Evolutionary conservation across 495 filamentous ascomycete genomes (phyloP), one percentile per base, ranked within the genome.

Genomic region (Penicillium roqueforti): DNA sequence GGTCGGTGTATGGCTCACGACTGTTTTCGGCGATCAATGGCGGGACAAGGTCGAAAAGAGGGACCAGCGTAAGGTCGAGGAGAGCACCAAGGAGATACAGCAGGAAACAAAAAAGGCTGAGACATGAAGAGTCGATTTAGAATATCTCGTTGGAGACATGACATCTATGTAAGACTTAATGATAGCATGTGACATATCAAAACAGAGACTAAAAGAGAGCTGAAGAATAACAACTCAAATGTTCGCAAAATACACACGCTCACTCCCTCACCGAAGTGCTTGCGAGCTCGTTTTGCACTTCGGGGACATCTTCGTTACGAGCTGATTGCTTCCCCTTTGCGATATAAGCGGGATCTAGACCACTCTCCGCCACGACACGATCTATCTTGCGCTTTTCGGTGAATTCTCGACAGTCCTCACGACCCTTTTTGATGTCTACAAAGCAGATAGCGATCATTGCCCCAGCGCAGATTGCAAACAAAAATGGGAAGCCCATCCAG

Each of bases 11-110:
- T 78, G 71, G 62, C 60, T 71, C 6, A 76, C 76, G 7, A 79
- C 81, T 40, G 53, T 73, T 9, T 79, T 77, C 61, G 85, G 83
- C 4, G 73, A 70, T 54, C 42, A 59, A 5, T 87, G 83, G 84
- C 63, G 82, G 9, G 74, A 80, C 6, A 52, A 45, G 9, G 66
- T 84, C 8, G 79, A 83, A 58, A 68, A 59, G 46, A 73, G 71
- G 63, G 51, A 60, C 6, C 46, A 54, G 23, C 53, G 31, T 10
- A 61, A 67, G 45, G 51, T 39, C 22, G 48, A 28, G 9, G 19
- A 54, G 16, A 14, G 25, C 10, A n/a, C 28, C 19, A 34, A 10
- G 3, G 43, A 28, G 20, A n/a, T 10, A 25, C 29, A 38, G 41
- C 43, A 32, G 13, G 26, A 47, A 1, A 16, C 32, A 11, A 50